Evolutionary conservation across 2,329 filamentous ascomycete genomes (phyloP).

Genomic region (Ilyonectria sp.): DNA sequence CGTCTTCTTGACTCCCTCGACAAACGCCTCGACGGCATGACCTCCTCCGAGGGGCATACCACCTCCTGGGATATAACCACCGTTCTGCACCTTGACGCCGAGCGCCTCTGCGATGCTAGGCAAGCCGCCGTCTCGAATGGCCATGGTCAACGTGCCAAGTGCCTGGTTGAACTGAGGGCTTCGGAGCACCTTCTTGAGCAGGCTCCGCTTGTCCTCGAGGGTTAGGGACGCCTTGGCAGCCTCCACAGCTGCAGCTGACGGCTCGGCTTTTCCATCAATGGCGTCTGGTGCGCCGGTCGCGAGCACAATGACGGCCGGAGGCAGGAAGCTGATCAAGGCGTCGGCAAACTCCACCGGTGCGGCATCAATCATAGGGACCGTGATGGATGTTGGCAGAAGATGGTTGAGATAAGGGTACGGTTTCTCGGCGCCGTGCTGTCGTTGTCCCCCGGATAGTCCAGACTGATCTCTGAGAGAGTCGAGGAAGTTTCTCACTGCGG

Average conservation of each 20-base stretch:
- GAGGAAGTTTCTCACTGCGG: slow-evolving; percentile 89
- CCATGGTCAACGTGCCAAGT: slow-evolving; percentile 86
- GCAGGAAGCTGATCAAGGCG: slow-evolving; percentile 82
- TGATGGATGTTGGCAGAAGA: slow-evolving; percentile 83
- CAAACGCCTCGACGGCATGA: slow-evolving; percentile 91
- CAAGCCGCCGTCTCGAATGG: slow-evolving; percentile 89
- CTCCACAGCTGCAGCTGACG: slow-evolving; percentile 77
- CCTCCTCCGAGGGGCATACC: slow-evolving; percentile 89
- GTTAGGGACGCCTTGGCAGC: slow-evolving; percentile 83
- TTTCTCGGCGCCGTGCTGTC: slow-evolving; percentile 62
- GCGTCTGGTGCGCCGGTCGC: slow-evolving; percentile 75
- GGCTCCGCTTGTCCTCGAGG: slow-evolving; percentile 81
- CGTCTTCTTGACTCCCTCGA: slow-evolving; percentile 88
- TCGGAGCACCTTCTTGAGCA: slow-evolving; percentile 86
- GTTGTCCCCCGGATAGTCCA: slow-evolving; percentile 56
- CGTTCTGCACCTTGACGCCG: slow-evolving; percentile 84
- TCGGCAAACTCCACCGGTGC: slow-evolving; percentile 79
- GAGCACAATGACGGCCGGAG: slow-evolving; percentile 83
- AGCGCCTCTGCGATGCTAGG: slow-evolving; percentile 92
- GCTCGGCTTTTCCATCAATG: slow-evolving; percentile 73
- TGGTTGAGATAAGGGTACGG: slow-evolving; percentile 89
- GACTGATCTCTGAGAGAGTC: slow-evolving; percentile 79
- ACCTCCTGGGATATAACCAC: slow-evolving; percentile 84
- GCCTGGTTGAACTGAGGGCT: slow-evolving; percentile 95
- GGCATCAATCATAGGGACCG: slow-evolving; percentile 80